phyloP scores from a whole-genome alignment of 2,329 filamentous ascomycete species.

The Monascus ruber region DNA sequence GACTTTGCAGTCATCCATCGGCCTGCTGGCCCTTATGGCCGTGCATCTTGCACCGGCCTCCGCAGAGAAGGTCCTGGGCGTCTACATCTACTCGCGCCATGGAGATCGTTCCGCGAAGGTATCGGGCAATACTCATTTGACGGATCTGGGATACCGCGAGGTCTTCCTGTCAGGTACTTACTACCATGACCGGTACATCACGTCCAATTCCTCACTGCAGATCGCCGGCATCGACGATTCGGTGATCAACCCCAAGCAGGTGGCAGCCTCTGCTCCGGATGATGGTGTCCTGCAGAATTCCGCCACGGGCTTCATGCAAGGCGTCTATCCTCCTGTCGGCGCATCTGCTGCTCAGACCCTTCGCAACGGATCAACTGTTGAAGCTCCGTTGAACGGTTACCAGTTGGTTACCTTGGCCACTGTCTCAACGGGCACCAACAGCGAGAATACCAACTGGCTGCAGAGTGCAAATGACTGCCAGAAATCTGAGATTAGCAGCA shows the following conservation, averaged over 20 bases:
- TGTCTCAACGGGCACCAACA: constrained; percentile 48
- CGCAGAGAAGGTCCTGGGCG: constrained; percentile 62
- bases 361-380: constrained; percentile 56
- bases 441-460: constrained; percentile 47
- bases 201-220: constrained; percentile 43
- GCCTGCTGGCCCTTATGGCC: constrained; percentile 16
- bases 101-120: constrained; percentile 78
- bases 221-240: constrained; percentile 58
- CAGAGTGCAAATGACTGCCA: constrained; percentile 46
- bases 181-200: constrained; percentile 67
- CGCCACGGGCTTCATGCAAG: constrained; percentile 70
- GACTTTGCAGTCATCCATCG: constrained; percentile 9
- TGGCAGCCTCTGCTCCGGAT: constrained; percentile 59
- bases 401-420: constrained; percentile 69
- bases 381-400: constrained; percentile 64
- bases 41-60: constrained; percentile 11
- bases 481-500: constrained; percentile 46
- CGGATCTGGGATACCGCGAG: constrained; percentile 66
- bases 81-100: constrained; percentile 81
- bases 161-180: constrained; percentile 61
- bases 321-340: constrained; percentile 69
- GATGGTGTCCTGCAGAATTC: constrained; percentile 73
- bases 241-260: constrained; percentile 56
- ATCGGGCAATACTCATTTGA: constrained; percentile 59
- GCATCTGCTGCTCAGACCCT: constrained; percentile 48